These are phyloP conservation scores for Leersia perrieri DNA, from an alignment of 176 grass and related monocot species.

Conservation along the genomic window DNA sequence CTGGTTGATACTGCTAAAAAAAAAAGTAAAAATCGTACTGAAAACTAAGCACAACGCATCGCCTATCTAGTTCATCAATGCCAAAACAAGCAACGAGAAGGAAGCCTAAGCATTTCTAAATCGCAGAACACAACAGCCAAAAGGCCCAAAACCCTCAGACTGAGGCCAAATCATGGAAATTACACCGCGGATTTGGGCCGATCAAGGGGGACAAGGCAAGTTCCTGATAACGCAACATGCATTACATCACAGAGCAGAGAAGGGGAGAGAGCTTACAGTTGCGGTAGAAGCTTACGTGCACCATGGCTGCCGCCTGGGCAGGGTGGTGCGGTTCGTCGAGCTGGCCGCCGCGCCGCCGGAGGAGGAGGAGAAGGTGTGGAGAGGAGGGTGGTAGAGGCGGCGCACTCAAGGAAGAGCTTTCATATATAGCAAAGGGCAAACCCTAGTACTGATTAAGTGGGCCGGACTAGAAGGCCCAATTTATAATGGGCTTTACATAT, in stretches of 20 bases:
- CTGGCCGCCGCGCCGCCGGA: conserved; percentile 14
- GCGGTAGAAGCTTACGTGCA: conserved; percentile 75
- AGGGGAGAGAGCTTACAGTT: conserved; percentile 45
- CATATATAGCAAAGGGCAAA: conserved; percentile 10
- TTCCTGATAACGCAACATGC: background rate
- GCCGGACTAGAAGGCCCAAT: background rate
- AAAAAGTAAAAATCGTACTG: background rate
- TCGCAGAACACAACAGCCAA: background rate
- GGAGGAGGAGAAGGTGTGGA: background rate
- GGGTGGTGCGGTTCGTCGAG: background rate
- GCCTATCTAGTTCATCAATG: background rate
- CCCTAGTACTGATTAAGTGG: conserved; percentile 18
- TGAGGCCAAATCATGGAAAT: background rate
- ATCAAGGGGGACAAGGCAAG: background rate
- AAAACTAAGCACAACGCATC: background rate
- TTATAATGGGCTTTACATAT: background rate
- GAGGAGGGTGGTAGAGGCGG: background rate
- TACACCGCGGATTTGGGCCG: too few species aligned
- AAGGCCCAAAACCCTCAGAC: background rate
- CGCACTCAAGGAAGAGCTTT: background rate
- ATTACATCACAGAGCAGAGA: background rate
- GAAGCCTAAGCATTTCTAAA: background rate
- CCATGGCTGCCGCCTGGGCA: conserved; percentile 51
- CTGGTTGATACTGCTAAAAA: background rate
- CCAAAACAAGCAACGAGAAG: background rate